These are phyloP conservation scores for Orbilia quercus DNA, from an alignment of 2,329 filamentous ascomycete species.

Conservation along the genomic window DNA sequence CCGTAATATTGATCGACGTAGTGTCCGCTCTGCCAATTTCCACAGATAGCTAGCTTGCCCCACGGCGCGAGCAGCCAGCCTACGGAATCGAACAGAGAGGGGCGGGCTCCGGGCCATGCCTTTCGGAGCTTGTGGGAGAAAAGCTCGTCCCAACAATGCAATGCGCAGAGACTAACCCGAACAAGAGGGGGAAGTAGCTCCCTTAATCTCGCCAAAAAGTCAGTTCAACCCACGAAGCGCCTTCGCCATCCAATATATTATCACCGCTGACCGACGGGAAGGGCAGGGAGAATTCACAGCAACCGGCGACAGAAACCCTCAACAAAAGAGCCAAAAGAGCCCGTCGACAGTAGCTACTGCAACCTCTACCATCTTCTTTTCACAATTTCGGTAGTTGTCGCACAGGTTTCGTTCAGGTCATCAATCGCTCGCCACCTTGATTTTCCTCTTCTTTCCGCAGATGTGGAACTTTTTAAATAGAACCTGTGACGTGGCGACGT, in stretches of 20 bases:
- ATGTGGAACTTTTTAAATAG: slow-evolving; percentile 32
- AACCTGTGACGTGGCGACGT: slow-evolving; percentile 49
- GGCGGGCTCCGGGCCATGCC: not conserved
- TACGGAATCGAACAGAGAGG: too few species aligned
- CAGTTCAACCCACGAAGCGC: slow-evolving; percentile 12
- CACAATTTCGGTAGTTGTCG: slow-evolving; percentile 14
- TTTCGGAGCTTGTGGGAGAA: not conserved
- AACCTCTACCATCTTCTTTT: slow-evolving; percentile 9
- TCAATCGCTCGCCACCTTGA: slow-evolving; percentile 22
- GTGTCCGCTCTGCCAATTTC: slow-evolving; percentile 37
- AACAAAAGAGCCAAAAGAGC: too few species aligned
- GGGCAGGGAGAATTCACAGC: slow-evolving; percentile 24
- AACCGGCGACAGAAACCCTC: slow-evolving; percentile 29
- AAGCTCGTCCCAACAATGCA: slow-evolving; percentile 26
- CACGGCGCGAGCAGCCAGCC: not conserved
- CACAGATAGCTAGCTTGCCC: slow-evolving; percentile 19
- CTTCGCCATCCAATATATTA: slow-evolving; percentile 43
- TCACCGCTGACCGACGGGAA: slow-evolving; percentile 46
- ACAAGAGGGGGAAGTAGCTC: slow-evolving; percentile 12
- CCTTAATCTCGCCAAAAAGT: slow-evolving; percentile 43
- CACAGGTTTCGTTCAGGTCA: not conserved
- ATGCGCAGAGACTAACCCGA: not conserved
- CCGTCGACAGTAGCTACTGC: not conserved
- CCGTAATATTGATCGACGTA: slow-evolving; percentile 43
- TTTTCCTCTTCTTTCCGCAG: slow-evolving; percentile 7